A percentile compares a stretch with the other conserved stretches of the same genome.
These are phyloP conservation scores for Penicillium sp. DNA, from an alignment of 2,329 filamentous ascomycete species.

Conservation along the genomic window DNA sequence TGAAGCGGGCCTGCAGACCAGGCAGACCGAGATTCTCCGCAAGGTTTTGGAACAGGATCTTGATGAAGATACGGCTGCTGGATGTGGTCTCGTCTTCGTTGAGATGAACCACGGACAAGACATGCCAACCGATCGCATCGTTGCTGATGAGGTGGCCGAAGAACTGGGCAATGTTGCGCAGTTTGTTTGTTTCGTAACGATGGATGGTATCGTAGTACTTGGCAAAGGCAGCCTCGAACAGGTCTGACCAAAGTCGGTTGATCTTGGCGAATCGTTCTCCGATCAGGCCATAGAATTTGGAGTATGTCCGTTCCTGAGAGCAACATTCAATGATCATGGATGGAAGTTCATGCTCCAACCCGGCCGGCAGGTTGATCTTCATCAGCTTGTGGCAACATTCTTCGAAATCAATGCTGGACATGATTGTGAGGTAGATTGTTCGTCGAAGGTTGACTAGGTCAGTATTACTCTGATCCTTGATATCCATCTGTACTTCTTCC, in stretches of 20 bases:
- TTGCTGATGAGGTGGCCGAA: conserved; percentile 88
- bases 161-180: conserved; percentile 92
- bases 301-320: conserved; percentile 93
- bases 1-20: conserved; percentile 71
- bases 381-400: conserved; percentile 97
- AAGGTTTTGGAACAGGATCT: conserved; percentile 93
- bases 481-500: conserved; percentile 81
- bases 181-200: conserved; percentile 89
- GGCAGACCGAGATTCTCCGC: conserved; percentile 81
- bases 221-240: conserved; percentile 85
- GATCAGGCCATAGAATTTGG: conserved; percentile 94
- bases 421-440: conserved; percentile 96
- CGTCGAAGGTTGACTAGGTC: conserved; percentile 89
- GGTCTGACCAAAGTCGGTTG: conserved; percentile 87
- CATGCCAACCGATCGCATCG: conserved; percentile 90
- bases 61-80: conserved; percentile 95
- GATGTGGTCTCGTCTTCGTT: conserved; percentile 98
- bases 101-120: conserved; percentile 76
- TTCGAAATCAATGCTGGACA: conserved; percentile 93
- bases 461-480: conserved; percentile 96
- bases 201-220: conserved; percentile 98
- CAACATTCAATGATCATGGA: conserved; percentile 98
- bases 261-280: conserved; percentile 94
- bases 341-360: conserved; percentile 83
- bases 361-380: conserved; percentile 82